Conservation (phyloP, 2,329 filamentous ascomycete genomes). For the Fusarium mexicanum region DNA sequence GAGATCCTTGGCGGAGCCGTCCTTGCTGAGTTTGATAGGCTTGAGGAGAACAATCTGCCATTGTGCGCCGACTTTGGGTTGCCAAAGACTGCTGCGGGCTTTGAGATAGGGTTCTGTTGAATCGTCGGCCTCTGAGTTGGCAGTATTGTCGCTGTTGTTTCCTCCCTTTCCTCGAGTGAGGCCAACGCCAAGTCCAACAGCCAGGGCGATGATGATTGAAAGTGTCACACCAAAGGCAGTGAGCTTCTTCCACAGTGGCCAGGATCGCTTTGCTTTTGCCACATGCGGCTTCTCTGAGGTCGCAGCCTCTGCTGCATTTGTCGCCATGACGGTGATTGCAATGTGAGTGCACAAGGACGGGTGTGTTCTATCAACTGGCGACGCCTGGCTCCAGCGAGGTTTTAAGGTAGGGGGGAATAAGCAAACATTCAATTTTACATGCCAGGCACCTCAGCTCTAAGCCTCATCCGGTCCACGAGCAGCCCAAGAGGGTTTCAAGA, state of each 20-base stretch:
- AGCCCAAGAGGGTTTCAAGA: slow-evolving; percentile 7
- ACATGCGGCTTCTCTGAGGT: slow-evolving; percentile 9
- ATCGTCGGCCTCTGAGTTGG: slow-evolving; percentile 33
- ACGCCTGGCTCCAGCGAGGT: background rate
- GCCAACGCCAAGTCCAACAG: slow-evolving; percentile 66
- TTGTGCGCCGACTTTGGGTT: slow-evolving; percentile 59
- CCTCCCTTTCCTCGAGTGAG: slow-evolving; percentile 51
- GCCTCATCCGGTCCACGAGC: slow-evolving; percentile 22
- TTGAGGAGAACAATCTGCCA: slow-evolving; percentile 71
- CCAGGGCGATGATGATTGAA: slow-evolving; percentile 54
- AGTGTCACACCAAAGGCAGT: slow-evolving; percentile 39
- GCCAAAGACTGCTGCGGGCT: slow-evolving; percentile 54
- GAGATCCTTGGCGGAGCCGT: slow-evolving; percentile 40
- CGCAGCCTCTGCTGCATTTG: slow-evolving; percentile 2
- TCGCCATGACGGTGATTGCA: slow-evolving; percentile 3
- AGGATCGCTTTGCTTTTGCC: slow-evolving; percentile 23
- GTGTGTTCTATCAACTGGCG: background rate
- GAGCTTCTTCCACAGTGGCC: slow-evolving; percentile 48
- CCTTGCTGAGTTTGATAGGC: slow-evolving; percentile 55
- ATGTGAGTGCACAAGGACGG: background rate
- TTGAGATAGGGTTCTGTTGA: slow-evolving; percentile 26
- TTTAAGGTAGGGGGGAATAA: slow-evolving; percentile 1
- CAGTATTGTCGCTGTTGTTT: slow-evolving; percentile 27
- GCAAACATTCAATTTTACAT: slow-evolving; percentile 9
- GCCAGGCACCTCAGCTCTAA: slow-evolving; percentile 21